Conservation (phyloP, 371 early-diverging fungal species). For the Apophysomyces sp. region DNA sequence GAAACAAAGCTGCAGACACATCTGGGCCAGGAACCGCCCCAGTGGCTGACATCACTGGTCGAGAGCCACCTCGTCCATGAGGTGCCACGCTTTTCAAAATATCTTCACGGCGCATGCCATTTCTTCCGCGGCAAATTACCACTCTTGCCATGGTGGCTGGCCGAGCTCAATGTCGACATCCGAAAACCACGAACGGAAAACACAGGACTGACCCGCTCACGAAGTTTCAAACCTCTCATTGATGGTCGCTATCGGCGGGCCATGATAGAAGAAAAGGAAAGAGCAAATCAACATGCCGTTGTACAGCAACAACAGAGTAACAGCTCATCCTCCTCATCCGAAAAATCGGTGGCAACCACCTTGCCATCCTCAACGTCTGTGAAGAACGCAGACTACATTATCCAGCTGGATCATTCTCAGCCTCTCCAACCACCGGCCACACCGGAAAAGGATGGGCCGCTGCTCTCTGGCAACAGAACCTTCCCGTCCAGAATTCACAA, state of each 20-base stretch:
- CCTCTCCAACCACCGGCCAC: background rate
- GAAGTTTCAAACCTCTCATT: constrained; percentile 46
- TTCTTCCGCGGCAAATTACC: constrained; percentile 84
- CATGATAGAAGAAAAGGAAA: constrained; percentile 34
- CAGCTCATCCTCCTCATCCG: background rate
- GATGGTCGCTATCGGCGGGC: constrained; percentile 46
- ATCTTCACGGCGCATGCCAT: constrained; percentile 94
- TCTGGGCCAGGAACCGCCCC: constrained; percentile 81
- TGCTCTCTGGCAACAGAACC: background rate
- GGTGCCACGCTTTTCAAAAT: constrained; percentile 98
- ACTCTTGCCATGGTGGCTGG: constrained; percentile 97
- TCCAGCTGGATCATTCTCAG: background rate
- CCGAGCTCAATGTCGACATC: constrained; percentile 93
- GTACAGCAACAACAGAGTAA: background rate
- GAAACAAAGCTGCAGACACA: constrained; percentile 95
- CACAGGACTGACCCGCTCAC: constrained; percentile 50
- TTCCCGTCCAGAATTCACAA: background rate
- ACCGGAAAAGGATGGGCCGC: background rate
- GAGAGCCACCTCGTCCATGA: constrained; percentile 92
- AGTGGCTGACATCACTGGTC: constrained; percentile 92
- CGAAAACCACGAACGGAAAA: constrained; percentile 63
- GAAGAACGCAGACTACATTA: background rate
- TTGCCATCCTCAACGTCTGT: background rate
- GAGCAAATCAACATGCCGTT: constrained; percentile 13
- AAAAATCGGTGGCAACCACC: background rate